A percentile compares a stretch with the other conserved stretches of the same genome.
Conservation (phyloP, 164 flowering plant genomes). For the Kalanchoe fedtschenkoi region DNA sequence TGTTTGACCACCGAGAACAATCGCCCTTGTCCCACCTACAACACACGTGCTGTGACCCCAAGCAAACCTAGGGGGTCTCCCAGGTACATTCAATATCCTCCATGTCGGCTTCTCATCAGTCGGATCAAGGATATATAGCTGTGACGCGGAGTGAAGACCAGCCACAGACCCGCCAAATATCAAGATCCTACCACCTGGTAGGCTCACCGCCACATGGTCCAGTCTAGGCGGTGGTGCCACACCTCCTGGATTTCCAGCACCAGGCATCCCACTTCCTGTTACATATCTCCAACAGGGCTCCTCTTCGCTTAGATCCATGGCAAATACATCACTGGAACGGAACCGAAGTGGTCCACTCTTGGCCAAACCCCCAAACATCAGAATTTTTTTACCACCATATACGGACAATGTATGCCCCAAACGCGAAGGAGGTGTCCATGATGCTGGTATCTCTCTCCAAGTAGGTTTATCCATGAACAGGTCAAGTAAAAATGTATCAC, state of each 20-base stretch:
- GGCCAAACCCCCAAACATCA: constrained; percentile 93
- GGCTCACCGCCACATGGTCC: constrained; percentile 89
- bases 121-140: constrained; percentile 75
- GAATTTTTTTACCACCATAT: constrained; percentile 74
- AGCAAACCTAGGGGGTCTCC: constrained; percentile 83
- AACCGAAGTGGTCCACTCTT: constrained; percentile 84
- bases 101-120: constrained; percentile 92
- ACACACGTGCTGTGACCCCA: constrained; percentile 95
- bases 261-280: constrained; percentile 87
- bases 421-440: constrained; percentile 89
- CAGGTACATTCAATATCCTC: constrained; percentile 84
- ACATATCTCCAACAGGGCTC: constrained; percentile 87
- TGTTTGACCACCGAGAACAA: constrained; percentile 91
- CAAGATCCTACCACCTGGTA: constrained; percentile 82
- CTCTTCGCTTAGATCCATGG: constrained; percentile 80
- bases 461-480: constrained; percentile 77
- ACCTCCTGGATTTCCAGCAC: constrained; percentile 84
- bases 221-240: constrained; percentile 84
- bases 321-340: constrained; percentile 82
- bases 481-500: constrained; percentile 81
- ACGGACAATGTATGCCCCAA: constrained; percentile 86
- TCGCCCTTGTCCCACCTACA: constrained; percentile 85
- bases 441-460: constrained; percentile 83
- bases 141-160: constrained; percentile 90
- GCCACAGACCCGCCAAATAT: constrained; percentile 96